A percentile compares a stretch with the other conserved stretches of the same genome.
These are phyloP conservation scores for Prunella vulgaris DNA, from an alignment of 257 asterid species.

Conservation along the genomic window DNA sequence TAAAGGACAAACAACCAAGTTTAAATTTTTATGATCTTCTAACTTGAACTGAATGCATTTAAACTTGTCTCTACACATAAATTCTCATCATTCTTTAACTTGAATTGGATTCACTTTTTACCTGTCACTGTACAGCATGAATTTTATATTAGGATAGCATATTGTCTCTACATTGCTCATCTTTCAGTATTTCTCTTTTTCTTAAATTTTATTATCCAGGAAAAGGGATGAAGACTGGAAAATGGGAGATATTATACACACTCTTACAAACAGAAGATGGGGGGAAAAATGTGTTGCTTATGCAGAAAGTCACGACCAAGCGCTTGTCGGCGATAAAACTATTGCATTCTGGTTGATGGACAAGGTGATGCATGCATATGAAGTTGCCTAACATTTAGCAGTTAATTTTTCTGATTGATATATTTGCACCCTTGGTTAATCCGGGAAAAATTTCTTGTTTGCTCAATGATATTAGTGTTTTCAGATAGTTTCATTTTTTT, in stretches of 20 bases:
- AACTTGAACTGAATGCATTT: neutral
- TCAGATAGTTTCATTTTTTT: neutral
- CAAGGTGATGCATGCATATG: constrained; percentile 52
- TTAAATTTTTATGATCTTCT: neutral
- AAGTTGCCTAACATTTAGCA: neutral
- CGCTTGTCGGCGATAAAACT: constrained; percentile 96
- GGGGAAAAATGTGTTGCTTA: constrained; percentile 79
- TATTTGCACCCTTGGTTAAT: constrained; percentile 7
- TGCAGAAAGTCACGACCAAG: constrained; percentile 99
- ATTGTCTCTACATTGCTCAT: neutral
- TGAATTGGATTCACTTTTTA: neutral
- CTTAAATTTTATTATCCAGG: constrained; percentile 42
- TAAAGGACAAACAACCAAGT: neutral
- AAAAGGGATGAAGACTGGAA: constrained; percentile 95
- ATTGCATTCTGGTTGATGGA: constrained; percentile 99
- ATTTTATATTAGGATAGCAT: neutral
- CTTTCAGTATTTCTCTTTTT: constrained; percentile 13
- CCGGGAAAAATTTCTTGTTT: neutral
- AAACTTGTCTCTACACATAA: neutral
- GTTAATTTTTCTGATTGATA: constrained; percentile 7
- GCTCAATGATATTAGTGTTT: neutral
- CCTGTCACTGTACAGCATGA: neutral
- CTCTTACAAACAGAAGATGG: constrained; percentile 95
- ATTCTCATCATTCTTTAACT: neutral
- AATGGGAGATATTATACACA: constrained; percentile 83